These are phyloP conservation scores for Aristolochia contorta DNA, from an alignment of 164 flowering plant genomes.

Conservation along the genomic window DNA sequence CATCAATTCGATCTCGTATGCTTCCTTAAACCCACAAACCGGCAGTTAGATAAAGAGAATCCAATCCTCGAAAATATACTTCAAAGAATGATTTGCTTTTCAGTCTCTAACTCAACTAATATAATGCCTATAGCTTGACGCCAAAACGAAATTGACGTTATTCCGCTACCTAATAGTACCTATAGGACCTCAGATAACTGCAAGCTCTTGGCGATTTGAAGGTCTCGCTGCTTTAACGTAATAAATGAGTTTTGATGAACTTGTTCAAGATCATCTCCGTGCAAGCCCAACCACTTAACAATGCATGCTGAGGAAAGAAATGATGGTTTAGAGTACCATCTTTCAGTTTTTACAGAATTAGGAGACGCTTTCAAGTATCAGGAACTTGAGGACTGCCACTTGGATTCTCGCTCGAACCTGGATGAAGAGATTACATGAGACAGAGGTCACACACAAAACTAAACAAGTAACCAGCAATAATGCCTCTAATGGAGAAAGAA, in stretches of 20 bases:
- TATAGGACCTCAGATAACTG: conserved; percentile 57
- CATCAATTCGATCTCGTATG: conserved; percentile 55
- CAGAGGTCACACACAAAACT: conserved; percentile 1
- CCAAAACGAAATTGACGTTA: too few species aligned
- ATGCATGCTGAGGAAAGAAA: conserved; percentile 64
- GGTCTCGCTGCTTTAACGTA: conserved; percentile 64
- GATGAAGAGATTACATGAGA: not conserved
- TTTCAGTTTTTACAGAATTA: not conserved
- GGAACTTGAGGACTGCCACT: conserved; percentile 73
- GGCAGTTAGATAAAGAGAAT: too few species aligned
- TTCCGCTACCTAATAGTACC: conserved; percentile 21
- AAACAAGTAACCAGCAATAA: not conserved
- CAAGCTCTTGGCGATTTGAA: conserved; percentile 86
- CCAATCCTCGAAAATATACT: too few species aligned
- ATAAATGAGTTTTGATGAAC: conserved; percentile 56
- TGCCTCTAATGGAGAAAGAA: conserved; percentile 61
- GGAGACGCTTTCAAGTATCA: conserved; percentile 14
- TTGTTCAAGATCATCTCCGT: conserved; percentile 65
- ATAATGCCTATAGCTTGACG: too few species aligned
- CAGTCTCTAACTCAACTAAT: too few species aligned
- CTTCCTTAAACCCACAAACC: conserved; percentile 30
- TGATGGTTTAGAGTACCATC: not conserved
- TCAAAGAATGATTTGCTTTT: too few species aligned
- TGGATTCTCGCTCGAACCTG: conserved; percentile 86
- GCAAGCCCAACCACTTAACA: conserved; percentile 84